Percentiles rank a stretch among this genome's conserved stretches.
phyloP scores from a whole-genome alignment of 805 yeast genomes.

The Clavispora vitiphila region DNA sequence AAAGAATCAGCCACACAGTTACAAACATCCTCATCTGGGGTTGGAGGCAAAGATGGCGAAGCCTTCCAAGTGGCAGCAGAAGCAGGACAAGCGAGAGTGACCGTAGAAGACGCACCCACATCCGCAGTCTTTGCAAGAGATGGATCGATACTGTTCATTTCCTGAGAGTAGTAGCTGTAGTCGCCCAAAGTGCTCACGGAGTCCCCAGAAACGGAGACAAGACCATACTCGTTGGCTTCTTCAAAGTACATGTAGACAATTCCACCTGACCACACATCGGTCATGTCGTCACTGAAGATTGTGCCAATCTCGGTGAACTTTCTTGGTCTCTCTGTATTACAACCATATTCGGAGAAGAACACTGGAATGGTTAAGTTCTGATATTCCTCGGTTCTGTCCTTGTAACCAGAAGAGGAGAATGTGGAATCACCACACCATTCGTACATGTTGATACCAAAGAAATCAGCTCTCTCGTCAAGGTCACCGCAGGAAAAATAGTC shows the following conservation, averaged over 20 bases:
- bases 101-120: constrained; percentile 19
- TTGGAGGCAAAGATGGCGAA: constrained; percentile 67
- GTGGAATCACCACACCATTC: constrained; percentile 77
- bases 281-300: constrained; percentile 65
- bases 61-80: constrained; percentile 56
- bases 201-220: constrained; percentile 52
- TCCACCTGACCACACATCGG: constrained; percentile 92
- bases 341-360: constrained; percentile 87
- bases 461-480: constrained; percentile 59
- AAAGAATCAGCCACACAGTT: constrained; percentile 54
- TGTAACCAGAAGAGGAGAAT: constrained; percentile 61
- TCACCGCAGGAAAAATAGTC: constrained; percentile 84
- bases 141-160: constrained; percentile 42
- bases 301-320: constrained; percentile 70
- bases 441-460: constrained; percentile 82
- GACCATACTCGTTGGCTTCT: constrained; percentile 79
- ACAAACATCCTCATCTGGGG: constrained; percentile 64
- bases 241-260: constrained; percentile 88
- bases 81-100: constrained; percentile 59
- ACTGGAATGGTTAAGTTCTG: constrained; percentile 69
- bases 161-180: constrained; percentile 32
- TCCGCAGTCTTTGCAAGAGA: constrained; percentile 21
- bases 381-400: constrained; percentile 67
- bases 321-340: constrained; percentile 72
- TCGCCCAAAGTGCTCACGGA: constrained; percentile 58